A percentile compares a stretch with the other conserved stretches of the same genome.
These are phyloP conservation scores for Pugionium cornutum DNA, from an alignment of 345 rosid genomes.

Conservation along the genomic window DNA sequence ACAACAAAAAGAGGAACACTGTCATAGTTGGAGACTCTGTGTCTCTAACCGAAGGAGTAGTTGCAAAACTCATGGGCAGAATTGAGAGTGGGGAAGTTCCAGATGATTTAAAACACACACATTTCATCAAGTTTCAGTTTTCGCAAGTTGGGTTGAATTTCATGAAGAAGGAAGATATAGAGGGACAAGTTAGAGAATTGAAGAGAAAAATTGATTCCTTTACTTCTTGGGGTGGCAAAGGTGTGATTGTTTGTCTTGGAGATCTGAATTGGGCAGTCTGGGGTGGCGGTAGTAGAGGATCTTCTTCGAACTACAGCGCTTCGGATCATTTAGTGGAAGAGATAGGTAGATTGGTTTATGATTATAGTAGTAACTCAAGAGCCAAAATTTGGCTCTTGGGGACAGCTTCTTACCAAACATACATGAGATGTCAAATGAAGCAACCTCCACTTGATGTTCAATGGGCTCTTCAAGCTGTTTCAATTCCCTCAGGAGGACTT, in stretches of 20 bases:
- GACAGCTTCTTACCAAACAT: conserved; percentile 76
- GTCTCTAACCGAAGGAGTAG: conserved; percentile 56
- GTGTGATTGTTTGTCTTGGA: conserved; percentile 74
- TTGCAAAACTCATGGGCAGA: conserved; percentile 56
- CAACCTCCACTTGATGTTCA: conserved; percentile 79
- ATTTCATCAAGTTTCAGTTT: conserved; percentile 66
- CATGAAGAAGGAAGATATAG: conserved; percentile 70
- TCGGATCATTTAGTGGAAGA: conserved; percentile 66
- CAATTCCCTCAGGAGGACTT: conserved; percentile 81
- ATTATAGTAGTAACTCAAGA: conserved; percentile 41
- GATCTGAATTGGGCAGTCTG: conserved; percentile 74
- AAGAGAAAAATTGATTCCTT: conserved; percentile 60
- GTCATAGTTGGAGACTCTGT: conserved; percentile 75
- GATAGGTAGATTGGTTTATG: conserved; percentile 57
- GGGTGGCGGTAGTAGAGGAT: conserved; percentile 22
- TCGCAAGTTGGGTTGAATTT: conserved; percentile 61
- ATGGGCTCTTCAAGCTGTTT: conserved; percentile 83
- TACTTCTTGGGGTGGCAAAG: conserved; percentile 47
- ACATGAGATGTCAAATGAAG: conserved; percentile 78
- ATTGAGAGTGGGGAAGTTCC: conserved; percentile 80
- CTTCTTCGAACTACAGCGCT: conserved; percentile 46
- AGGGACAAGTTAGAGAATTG: conserved; percentile 55
- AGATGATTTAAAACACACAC: conserved; percentile 55
- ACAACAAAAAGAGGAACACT: conserved; percentile 58
- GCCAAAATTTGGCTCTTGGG: conserved; percentile 70